A percentile compares a stretch with the other conserved stretches of the same genome.
phyloP scores from a whole-genome alignment of 306 rosid genomes.

The Vigna unguiculata region DNA sequence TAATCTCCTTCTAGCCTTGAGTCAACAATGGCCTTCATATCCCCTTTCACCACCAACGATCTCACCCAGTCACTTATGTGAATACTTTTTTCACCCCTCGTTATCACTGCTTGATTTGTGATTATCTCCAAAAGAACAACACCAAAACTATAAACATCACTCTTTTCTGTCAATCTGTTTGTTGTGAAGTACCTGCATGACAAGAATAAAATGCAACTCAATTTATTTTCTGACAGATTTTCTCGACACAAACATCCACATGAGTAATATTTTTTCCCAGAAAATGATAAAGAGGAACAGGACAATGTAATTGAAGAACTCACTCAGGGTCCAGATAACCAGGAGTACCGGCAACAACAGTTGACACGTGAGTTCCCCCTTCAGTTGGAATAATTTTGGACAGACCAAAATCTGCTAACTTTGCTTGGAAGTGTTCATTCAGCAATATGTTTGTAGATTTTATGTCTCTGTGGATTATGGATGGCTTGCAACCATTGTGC shows the following conservation, averaged over 20 bases:
- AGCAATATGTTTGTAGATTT: constrained; percentile 58
- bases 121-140: constrained; percentile 60
- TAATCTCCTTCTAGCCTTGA: constrained; percentile 44
- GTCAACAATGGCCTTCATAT: constrained; percentile 49
- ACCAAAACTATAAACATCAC: constrained; percentile 68
- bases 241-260: background rate
- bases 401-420: constrained; percentile 57
- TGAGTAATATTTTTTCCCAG: background rate
- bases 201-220: background rate
- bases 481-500: constrained; percentile 52
- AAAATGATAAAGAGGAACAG: background rate
- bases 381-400: constrained; percentile 45
- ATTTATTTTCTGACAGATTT: background rate
- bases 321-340: constrained; percentile 57
- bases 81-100: constrained; percentile 24
- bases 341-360: constrained; percentile 52
- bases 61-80: constrained; percentile 57
- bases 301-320: constrained; percentile 9
- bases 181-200: constrained; percentile 47
- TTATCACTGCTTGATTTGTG: constrained; percentile 46
- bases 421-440: constrained; percentile 50
- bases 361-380: constrained; percentile 39
- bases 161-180: constrained; percentile 55
- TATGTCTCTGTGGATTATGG: constrained; percentile 56
- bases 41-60: constrained; percentile 41